Conservation (phyloP, 2,329 filamentous ascomycete species). For the Aspergillus sp. region DNA sequence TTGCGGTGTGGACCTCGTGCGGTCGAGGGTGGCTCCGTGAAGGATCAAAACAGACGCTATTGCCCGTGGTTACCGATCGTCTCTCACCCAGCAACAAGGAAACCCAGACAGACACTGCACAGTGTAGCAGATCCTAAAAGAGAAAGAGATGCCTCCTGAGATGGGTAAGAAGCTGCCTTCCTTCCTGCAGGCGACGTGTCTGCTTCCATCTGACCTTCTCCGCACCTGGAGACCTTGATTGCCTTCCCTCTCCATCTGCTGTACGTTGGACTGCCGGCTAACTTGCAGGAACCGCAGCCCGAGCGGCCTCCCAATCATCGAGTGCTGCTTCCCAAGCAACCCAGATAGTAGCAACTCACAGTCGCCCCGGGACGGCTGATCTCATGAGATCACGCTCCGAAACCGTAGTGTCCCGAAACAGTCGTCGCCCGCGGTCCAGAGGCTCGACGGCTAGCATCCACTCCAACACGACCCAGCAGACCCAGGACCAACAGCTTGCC, state of each 20-base stretch:
- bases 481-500: conserved; percentile 44
- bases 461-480: conserved; percentile 49
- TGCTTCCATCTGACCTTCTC: conserved; percentile 1
- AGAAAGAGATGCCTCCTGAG: conserved; percentile 34
- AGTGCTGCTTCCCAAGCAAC: conserved; percentile 42
- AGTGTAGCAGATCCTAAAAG: conserved; percentile 20
- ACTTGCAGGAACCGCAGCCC: conserved; percentile 28
- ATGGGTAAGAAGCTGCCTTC: conserved; percentile 32
- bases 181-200: conserved; percentile 13
- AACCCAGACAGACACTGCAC: conserved; percentile 22
- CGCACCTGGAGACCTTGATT: not conserved
- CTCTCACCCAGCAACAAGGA: conserved; percentile 25
- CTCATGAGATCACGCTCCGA: conserved; percentile 45
- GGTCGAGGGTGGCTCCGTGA: conserved; percentile 27
- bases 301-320: conserved; percentile 40
- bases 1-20: conserved; percentile 20
- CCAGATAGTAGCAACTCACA: conserved; percentile 40
- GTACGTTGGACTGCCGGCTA: conserved; percentile 13
- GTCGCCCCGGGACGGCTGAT: conserved; percentile 45
- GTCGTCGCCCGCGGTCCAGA: conserved; percentile 47
- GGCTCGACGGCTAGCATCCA: conserved; percentile 52
- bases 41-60: conserved; percentile 34
- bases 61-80: conserved; percentile 32
- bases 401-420: conserved; percentile 41
- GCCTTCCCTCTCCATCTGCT: conserved; percentile 7